phyloP scores from a whole-genome alignment of 2,329 filamentous ascomycete species.

The Pezicula carpinea region DNA sequence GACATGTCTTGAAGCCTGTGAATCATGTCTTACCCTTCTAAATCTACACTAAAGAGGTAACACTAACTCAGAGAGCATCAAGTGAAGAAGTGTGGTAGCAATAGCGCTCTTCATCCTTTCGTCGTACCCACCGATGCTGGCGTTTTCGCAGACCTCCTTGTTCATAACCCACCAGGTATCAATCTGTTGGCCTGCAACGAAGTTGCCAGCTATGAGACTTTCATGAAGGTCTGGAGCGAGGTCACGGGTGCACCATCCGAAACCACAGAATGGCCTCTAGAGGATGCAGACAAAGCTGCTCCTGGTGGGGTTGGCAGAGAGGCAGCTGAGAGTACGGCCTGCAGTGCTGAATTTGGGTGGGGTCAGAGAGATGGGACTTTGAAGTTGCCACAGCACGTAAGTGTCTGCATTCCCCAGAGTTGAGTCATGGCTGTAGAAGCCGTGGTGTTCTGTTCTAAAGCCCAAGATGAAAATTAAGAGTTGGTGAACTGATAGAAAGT shows the following conservation, averaged over 20 bases:
- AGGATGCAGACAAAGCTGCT: conserved; percentile 22
- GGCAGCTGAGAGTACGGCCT: conserved; percentile 29
- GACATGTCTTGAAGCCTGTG: too few species aligned
- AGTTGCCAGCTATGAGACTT: conserved; percentile 8
- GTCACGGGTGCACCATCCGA: conserved; percentile 10
- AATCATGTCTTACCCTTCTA: too few species aligned
- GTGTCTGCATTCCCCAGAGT: conserved; percentile 1
- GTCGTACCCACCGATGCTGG: conserved; percentile 28
- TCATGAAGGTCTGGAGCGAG: conserved; percentile 16
- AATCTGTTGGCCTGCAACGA: conserved; percentile 18
- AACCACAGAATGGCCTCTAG: conserved; percentile 10
- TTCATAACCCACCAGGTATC: conserved; percentile 13
- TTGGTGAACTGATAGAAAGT: not conserved
- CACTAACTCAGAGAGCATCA: too few species aligned
- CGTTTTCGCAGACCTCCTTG: conserved; percentile 23
- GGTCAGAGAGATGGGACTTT: conserved; percentile 27
- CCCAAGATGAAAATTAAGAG: too few species aligned
- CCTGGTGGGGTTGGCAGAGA: conserved; percentile 29
- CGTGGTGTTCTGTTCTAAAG: too few species aligned
- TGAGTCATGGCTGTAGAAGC: not conserved
- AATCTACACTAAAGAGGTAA: too few species aligned
- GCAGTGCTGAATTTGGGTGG: conserved; percentile 32
- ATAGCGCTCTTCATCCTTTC: conserved; percentile 18
- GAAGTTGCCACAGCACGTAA: conserved; percentile 14
- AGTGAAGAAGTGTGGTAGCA: conserved; percentile 7